Evolutionary conservation across 2,329 filamentous ascomycete genomes (phyloP).

Genomic region (Alternaria novae-zelandiae): DNA sequence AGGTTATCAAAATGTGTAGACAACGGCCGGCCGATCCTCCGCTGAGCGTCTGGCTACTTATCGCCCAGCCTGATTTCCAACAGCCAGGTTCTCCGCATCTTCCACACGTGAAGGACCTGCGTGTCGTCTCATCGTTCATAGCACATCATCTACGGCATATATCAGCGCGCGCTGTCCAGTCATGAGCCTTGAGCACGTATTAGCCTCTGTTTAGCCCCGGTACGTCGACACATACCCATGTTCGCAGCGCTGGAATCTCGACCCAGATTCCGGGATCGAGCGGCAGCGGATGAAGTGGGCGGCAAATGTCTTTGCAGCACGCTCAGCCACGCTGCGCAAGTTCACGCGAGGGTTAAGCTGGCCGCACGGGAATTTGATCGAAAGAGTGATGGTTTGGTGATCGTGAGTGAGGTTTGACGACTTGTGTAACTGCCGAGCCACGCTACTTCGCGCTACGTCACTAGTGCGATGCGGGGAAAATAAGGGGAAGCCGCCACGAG

Average conservation of each 20-base stretch:
- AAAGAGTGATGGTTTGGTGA: not conserved
- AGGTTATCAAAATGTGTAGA: not conserved
- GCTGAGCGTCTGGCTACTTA: not conserved
- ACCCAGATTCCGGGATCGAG: not conserved
- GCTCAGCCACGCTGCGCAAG: not conserved
- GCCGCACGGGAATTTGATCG: not conserved
- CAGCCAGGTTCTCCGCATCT: not conserved
- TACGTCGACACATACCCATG: not conserved
- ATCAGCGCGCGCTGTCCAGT: not conserved
- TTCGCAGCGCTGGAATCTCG: not conserved
- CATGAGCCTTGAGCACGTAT: not conserved
- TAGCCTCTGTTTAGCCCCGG: not conserved
- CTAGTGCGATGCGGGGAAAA: constrained; percentile 19
- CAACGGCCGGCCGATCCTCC: not conserved
- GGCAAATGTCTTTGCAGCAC: constrained; percentile 1
- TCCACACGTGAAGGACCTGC: not conserved
- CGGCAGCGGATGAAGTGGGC: not conserved
- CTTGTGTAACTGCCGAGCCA: constrained; percentile 13
- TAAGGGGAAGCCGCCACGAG: not conserved
- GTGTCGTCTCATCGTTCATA: not conserved
- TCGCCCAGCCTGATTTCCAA: not conserved
- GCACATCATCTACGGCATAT: not conserved
- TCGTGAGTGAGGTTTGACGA: not conserved
- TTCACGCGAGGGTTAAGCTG: not conserved
- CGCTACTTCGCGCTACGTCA: constrained; percentile 4